Evolutionary conservation across 345 rosid species (phyloP), one percentile per base, ranked within the genome.

Genomic region (Syzygium jambos): DNA sequence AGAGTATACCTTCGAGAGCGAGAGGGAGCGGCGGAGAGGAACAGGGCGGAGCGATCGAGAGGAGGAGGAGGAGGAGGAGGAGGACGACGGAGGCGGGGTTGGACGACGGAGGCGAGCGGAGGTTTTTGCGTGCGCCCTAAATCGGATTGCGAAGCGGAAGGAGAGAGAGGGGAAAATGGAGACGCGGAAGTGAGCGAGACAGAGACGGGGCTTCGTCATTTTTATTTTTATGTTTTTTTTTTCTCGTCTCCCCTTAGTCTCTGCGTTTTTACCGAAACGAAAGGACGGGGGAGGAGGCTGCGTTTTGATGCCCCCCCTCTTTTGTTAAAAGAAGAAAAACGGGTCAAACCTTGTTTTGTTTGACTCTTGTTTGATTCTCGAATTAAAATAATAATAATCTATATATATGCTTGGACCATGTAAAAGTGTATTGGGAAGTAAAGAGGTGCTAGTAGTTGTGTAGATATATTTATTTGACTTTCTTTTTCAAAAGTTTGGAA

Each of bases 91-190:
- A 25, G 65, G 29, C 1, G 0, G 30, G 25, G 16, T 13, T 6
- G 15, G 78, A 19, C 59, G 43, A 34, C 43, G 61, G 61, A 56
- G 61, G n/a, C 1, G 27, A 30, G 12, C 78, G 43, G 46, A 5
- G 9, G 12, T 9, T 30, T 29, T 2, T 21, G 25, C 78, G 23
- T 16, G 78, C 78, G 46, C 78, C 78, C 78, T 68, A 68, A 68
- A 68, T 68, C 78, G 12, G 46, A 19, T 65, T 0, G 43, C 78
- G 12, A 16, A 30, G 21, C 2, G n/a, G 5, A 3, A 3, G 46
- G 46, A 1, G 46, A 43, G 21, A 16, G 11, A 16, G 43, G 0
- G 0, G 11, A 30, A 30, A 65, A 30, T 16, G 22, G 1, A 55
- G 27, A 55, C 46, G 46, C 46, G 46, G 46, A 43, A 43, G 46